Conservation (phyloP, 495 filamentous ascomycete species). For the Podospora conica region DNA sequence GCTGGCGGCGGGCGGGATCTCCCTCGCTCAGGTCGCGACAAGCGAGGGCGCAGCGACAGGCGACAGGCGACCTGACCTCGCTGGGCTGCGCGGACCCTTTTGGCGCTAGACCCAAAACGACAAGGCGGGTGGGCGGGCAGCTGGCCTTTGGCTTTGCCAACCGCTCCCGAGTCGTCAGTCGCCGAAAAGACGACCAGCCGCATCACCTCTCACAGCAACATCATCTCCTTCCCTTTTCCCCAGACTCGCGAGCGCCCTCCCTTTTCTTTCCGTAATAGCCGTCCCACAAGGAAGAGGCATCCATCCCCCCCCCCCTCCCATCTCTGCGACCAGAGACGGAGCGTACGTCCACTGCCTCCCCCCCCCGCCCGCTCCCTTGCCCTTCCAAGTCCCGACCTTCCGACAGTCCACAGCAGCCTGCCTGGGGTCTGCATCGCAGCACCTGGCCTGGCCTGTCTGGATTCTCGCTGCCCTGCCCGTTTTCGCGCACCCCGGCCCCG, state of each 20-base stretch:
- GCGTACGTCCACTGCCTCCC: conserved; percentile 15
- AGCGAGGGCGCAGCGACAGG: no score
- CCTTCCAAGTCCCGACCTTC: background rate
- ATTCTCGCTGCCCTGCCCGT: conserved; percentile 7
- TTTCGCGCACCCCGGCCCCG: conserved; percentile 16
- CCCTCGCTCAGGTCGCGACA: background rate
- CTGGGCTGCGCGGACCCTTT: background rate
- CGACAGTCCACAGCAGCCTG: background rate
- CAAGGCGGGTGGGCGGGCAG: conserved; percentile 9
- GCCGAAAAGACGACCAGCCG: conserved; percentile 26
- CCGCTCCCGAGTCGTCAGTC: conserved; percentile 23
- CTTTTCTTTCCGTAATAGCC: conserved; percentile 2
- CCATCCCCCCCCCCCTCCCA: conserved; percentile 8
- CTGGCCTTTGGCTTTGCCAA: conserved; percentile 17
- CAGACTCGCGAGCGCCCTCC: conserved; percentile 1
- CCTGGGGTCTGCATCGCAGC: background rate
- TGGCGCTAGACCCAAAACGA: conserved; percentile 21
- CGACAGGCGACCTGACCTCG: background rate
- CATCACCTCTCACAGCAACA: conserved; percentile 18
- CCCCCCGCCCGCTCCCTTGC: background rate
- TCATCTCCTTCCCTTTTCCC: conserved; percentile 11
- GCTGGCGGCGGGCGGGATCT: conserved; percentile 1
- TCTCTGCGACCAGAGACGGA: conserved; percentile 13
- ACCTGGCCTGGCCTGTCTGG: conserved; percentile 2
- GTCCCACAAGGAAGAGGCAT: conserved; percentile 12